These are phyloP conservation scores for Nannizziopsis barbatae DNA, from an alignment of 2,329 filamentous ascomycete species.

Conservation along the genomic window DNA sequence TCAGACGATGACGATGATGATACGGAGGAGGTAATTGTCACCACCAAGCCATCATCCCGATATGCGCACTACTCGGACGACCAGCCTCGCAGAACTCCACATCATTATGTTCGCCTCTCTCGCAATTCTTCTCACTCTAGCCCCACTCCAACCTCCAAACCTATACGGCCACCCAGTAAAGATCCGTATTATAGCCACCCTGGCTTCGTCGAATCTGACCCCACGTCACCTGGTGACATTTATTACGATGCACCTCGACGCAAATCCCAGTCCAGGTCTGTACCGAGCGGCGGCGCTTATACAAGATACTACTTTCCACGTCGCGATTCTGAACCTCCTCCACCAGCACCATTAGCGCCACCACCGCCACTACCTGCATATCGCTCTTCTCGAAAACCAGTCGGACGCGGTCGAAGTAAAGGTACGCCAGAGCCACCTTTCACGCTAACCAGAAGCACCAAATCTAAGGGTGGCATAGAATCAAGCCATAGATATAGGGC, in stretches of 20 bases:
- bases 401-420: constrained; percentile 3
- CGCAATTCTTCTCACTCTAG: background rate
- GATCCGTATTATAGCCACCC: constrained; percentile 3
- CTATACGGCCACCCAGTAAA: background rate
- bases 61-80: background rate
- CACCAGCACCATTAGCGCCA: background rate
- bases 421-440: constrained; percentile 1
- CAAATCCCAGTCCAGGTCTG: background rate
- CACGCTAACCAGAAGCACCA: background rate
- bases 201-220: background rate
- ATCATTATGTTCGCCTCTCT: background rate
- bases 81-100: background rate
- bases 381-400: background rate
- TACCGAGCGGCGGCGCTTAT: background rate
- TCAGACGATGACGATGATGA: constrained; percentile 4
- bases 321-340: background rate
- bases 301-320: constrained; percentile 4
- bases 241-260: background rate
- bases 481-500: constrained; percentile 1
- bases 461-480: background rate
- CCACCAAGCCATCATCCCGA: background rate
- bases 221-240: background rate
- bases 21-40: background rate
- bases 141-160: background rate
- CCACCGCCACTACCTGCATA: background rate